Evolutionary conservation across 2,329 filamentous ascomycete genomes (phyloP), one percentile per base, ranked within the genome.

Genomic region (Amphichorda felina): DNA sequence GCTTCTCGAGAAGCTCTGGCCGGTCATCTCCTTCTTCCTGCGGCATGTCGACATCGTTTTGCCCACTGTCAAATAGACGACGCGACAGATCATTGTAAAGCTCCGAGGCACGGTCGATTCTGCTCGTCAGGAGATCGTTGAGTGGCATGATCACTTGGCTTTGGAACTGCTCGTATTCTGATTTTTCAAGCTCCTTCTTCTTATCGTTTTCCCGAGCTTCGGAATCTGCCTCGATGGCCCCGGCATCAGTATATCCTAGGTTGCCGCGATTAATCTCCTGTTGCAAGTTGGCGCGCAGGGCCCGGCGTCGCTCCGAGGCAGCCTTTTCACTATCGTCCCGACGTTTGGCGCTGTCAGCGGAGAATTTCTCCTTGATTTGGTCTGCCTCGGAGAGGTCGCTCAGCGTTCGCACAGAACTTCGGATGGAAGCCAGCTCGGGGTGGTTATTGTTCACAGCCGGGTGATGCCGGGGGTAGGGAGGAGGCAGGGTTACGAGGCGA

Each of bases 391-490:
- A 67, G 34, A 94, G 61, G 45, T 91, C 79, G 35, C 79, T 82
- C 28, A 94, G 61, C 2, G 70, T 68, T 11, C 87, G 75, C 15
- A 95, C 82, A 0, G 77, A 71, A 3, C 69, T 76, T 34, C 91
- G 78, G 32, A 84, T 88, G 2, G 76, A 70, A 0, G 80, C 72
- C n/a, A 98, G 70, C 43, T 93, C 82, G 0, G 91, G 91, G 50
- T 98, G 91, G 46, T 76, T 93, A 50, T 96, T 98, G 55, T 94
- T 95, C 13, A 96, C 84, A 1, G 91, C 91, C 8, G 91, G 91
- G 48, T 96, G 82, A 50, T 96, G 89, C 7, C 89, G 79, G 2
- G 91, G 91, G 54, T 94, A 96, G 2, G 91, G 84, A 2, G 91
- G 91, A 8, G 91, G 91, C 21, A 98, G 67, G 0, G 91, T 95